Percentiles rank a stretch among this genome's conserved stretches.
Evolutionary conservation across 2,329 filamentous ascomycete species (phyloP).

Genomic region (Fusarium pseudograminearum): DNA sequence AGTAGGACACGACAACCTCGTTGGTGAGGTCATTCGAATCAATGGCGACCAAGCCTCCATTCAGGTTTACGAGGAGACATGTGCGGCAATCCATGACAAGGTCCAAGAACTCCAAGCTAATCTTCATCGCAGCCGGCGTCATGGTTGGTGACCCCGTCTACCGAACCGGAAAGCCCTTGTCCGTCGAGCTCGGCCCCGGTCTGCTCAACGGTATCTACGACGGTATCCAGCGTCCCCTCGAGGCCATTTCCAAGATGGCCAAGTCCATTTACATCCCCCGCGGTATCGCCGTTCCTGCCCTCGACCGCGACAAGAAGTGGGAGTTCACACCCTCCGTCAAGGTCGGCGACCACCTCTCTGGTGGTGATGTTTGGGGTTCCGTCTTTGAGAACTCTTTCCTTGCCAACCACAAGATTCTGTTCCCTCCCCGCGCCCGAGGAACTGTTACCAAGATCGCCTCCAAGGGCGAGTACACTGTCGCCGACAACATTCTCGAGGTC

Average conservation of each 20-base stretch:
- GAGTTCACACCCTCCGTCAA: constrained; percentile 92
- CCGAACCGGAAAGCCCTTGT: constrained; percentile 93
- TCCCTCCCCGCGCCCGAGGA: constrained; percentile 89
- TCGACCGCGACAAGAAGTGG: constrained; percentile 95
- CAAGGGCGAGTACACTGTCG: constrained; percentile 94
- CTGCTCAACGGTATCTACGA: constrained; percentile 99
- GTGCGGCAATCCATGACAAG: constrained; percentile 61
- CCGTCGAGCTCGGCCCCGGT: constrained; percentile 95
- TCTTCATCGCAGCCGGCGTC: constrained; percentile 78
- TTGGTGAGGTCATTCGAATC: constrained; percentile 98
- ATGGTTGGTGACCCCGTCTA: constrained; percentile 93
- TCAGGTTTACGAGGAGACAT: constrained; percentile 99
- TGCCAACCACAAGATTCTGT: constrained; percentile 90
- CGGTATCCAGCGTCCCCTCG: constrained; percentile 95
- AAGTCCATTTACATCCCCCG: constrained; percentile 98
- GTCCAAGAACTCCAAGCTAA: constrained; percentile 29
- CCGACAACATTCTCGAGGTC: constrained; percentile 92
- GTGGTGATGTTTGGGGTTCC: constrained; percentile 93
- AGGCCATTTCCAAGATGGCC: constrained; percentile 80
- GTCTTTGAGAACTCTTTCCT: constrained; percentile 98
- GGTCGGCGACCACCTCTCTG: constrained; percentile 96
- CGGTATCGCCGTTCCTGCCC: constrained; percentile 86
- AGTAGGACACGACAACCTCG: constrained; percentile 91
- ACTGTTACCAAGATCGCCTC: constrained; percentile 91
- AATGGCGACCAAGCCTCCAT: constrained; percentile 95